Evolutionary conservation across 1,284 basidiomycete genomes (phyloP).

Genomic region (Tylopilus orsonianus): DNA sequence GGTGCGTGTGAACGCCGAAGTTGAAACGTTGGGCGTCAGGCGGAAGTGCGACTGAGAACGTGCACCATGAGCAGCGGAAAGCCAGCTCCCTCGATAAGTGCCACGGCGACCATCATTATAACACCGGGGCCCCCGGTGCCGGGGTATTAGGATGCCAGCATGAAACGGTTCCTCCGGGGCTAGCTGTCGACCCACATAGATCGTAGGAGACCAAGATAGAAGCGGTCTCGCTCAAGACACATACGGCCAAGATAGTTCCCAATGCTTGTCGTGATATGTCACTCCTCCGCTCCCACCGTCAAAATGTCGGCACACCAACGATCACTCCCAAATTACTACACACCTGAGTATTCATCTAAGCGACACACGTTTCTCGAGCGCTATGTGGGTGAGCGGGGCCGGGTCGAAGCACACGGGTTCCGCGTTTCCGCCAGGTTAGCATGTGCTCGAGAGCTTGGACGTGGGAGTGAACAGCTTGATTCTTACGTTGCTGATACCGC

Average conservation of each 20-base stretch:
- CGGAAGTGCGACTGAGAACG: not conserved
- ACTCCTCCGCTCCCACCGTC: conserved; percentile 19
- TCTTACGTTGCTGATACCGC: conserved; percentile 16
- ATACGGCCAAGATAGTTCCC: conserved; percentile 14
- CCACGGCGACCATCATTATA: conserved; percentile 12
- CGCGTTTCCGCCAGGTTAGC: conserved; percentile 1
- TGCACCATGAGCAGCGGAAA: not conserved
- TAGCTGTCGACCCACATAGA: conserved; percentile 5
- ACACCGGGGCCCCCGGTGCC: conserved; percentile 19
- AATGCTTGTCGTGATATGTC: conserved; percentile 4
- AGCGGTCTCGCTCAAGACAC: conserved; percentile 12
- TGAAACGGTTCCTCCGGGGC: conserved; percentile 12
- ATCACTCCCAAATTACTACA: conserved; percentile 7
- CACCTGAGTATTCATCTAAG: conserved; percentile 10
- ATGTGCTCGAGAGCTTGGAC: conserved; percentile 3
- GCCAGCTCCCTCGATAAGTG: not conserved
- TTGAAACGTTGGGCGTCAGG: not conserved
- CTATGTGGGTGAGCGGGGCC: not conserved
- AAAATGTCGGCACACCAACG: conserved; percentile 4
- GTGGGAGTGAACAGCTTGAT: not conserved
- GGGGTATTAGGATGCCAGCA: conserved; percentile 17
- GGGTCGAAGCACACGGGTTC: not conserved
- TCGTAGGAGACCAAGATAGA: conserved; percentile 17
- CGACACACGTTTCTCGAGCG: not conserved
- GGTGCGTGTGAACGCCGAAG: not conserved